These are phyloP conservation scores for Thelonectria olida DNA, from an alignment of 2,329 filamentous ascomycete genomes.

Conservation along the genomic window DNA sequence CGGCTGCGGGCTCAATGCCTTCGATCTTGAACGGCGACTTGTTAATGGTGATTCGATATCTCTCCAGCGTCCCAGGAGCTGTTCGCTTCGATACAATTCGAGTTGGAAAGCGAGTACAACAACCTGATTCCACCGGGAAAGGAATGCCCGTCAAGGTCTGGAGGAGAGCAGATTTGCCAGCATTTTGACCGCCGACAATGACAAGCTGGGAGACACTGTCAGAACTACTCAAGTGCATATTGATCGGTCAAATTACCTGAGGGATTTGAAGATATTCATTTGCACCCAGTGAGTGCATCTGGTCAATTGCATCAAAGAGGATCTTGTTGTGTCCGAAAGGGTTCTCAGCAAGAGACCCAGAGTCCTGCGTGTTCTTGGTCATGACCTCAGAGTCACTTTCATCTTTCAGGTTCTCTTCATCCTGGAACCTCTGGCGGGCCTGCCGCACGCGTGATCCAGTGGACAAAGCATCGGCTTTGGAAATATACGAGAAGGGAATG, in stretches of 20 bases:
- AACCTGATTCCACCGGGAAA: slow-evolving; percentile 43
- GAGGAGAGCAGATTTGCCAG: slow-evolving; percentile 50
- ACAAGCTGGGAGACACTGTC: slow-evolving; percentile 41
- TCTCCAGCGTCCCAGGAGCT: slow-evolving; percentile 36
- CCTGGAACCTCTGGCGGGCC: neutral
- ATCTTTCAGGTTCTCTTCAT: neutral
- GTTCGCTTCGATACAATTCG: slow-evolving; percentile 49
- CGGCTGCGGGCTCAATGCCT: slow-evolving; percentile 30
- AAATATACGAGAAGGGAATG: neutral
- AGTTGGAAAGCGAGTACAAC: slow-evolving; percentile 50
- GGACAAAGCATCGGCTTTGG: neutral
- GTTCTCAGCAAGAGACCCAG: slow-evolving; percentile 34
- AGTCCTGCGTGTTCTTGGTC: neutral
- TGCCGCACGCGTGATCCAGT: neutral
- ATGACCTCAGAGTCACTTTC: slow-evolving; percentile 35
- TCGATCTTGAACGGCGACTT: slow-evolving; percentile 35
- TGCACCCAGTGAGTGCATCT: slow-evolving; percentile 44
- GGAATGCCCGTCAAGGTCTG: slow-evolving; percentile 50
- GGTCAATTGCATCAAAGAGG: slow-evolving; percentile 50
- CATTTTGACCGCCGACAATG: slow-evolving; percentile 49
- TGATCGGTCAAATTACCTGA: slow-evolving; percentile 39
- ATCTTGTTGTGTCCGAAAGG: slow-evolving; percentile 47
- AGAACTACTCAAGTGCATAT: neutral
- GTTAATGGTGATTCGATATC: slow-evolving; percentile 45
- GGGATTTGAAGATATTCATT: slow-evolving; percentile 44